Percentiles rank a stretch among this genome's conserved stretches.
phyloP scores from a whole-genome alignment of 768 basidiomycete genomes.

The Boletus rufocinnamomeus region DNA sequence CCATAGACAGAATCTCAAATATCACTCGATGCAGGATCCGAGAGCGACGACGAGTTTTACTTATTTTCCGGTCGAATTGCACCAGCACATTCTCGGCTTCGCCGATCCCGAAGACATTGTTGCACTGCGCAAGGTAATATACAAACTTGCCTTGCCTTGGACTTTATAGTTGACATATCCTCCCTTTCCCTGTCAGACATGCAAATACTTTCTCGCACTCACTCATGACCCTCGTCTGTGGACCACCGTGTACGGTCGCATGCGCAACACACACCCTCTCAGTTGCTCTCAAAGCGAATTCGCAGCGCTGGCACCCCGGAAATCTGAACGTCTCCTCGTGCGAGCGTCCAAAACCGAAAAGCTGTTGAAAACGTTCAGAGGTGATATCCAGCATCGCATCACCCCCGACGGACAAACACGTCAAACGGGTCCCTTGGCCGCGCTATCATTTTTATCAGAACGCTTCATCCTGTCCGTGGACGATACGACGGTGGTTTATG shows the following conservation, averaged over 20 bases:
- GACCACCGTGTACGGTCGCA: not conserved
- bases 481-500: constrained; percentile 3
- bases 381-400: not conserved
- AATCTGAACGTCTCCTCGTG: constrained; percentile 12
- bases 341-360: constrained; percentile 7
- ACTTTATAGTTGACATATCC: not conserved
- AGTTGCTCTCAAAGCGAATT: constrained; percentile 10
- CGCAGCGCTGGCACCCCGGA: not conserved
- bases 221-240: constrained; percentile 6
- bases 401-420: not conserved
- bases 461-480: constrained; percentile 15
- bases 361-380: not conserved
- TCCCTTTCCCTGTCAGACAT: constrained; percentile 8
- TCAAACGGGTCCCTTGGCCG: not conserved
- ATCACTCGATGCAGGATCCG: not conserved
- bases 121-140: constrained; percentile 14
- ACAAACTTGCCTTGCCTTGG: not conserved
- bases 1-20: not conserved
- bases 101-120: constrained; percentile 9
- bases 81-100: constrained; percentile 4
- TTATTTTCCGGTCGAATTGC: constrained; percentile 9
- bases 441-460: constrained; percentile 12
- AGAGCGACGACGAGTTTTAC: not conserved
- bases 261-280: constrained; percentile 5
- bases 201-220: constrained; percentile 7